A percentile compares a stretch with the other conserved stretches of the same genome.
phyloP scores from a whole-genome alignment of 768 basidiomycete genomes.

The Austroboletus festivus region DNA sequence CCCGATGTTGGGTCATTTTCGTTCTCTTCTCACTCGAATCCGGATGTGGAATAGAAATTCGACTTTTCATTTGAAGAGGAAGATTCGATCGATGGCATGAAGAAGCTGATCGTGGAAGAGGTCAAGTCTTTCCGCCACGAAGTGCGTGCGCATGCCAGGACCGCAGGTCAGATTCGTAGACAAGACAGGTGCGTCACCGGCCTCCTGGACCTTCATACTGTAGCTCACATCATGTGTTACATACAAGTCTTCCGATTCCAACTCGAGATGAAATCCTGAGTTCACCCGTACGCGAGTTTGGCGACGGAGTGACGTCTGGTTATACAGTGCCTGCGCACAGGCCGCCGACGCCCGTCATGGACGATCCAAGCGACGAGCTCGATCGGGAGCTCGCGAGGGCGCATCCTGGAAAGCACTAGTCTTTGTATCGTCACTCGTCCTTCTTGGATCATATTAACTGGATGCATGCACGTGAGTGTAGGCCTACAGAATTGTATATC shows the following conservation, averaged over 20 bases:
- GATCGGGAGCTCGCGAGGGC: conserved; percentile 83
- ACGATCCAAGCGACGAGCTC: conserved; percentile 81
- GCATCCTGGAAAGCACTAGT: conserved; percentile 44
- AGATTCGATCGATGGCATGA: conserved; percentile 97
- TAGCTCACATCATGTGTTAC: neutral
- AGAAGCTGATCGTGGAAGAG: conserved; percentile 89
- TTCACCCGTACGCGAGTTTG: conserved; percentile 66
- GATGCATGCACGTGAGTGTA: too few relatives aligned
- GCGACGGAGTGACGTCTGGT: conserved; percentile 64
- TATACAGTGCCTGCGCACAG: conserved; percentile 51
- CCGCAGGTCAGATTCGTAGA: conserved; percentile 66
- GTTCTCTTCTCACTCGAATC: neutral
- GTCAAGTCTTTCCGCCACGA: conserved; percentile 86
- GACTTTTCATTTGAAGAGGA: conserved; percentile 97
- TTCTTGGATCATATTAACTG: too few relatives aligned
- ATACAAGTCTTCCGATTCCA: conserved; percentile 69
- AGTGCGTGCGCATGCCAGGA: conserved; percentile 80
- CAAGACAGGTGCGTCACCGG: conserved; percentile 61
- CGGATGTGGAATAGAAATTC: conserved; percentile 53
- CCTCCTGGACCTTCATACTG: neutral
- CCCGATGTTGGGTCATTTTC: too few relatives aligned
- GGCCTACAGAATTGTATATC: too few relatives aligned
- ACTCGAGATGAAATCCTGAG: conserved; percentile 76
- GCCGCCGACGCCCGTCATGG: conserved; percentile 69
- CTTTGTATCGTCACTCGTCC: too few relatives aligned